These are phyloP conservation scores for Luffa aegyptiaca DNA, from an alignment of 306 rosid genomes.

Conservation along the genomic window DNA sequence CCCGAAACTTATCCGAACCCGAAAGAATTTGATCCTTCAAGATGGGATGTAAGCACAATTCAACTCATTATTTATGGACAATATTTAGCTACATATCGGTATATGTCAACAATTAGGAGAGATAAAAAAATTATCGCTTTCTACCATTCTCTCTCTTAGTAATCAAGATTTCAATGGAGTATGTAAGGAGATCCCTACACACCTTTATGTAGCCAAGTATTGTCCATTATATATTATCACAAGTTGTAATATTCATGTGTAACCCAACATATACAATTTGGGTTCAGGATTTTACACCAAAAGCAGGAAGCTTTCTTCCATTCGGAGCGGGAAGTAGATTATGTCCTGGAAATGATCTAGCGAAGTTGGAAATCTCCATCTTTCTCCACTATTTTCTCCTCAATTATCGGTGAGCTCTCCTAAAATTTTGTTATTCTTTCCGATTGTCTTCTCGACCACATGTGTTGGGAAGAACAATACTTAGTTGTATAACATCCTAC, in stretches of 20 bases:
- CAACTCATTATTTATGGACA: not conserved
- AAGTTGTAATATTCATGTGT: too few species aligned
- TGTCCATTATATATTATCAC: too few species aligned
- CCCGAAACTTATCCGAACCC: slow-evolving; percentile 74
- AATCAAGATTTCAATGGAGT: too few species aligned
- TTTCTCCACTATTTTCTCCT: slow-evolving; percentile 78
- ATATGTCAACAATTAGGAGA: too few species aligned
- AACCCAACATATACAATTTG: too few species aligned
- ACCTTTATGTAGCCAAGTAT: too few species aligned
- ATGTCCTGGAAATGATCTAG: slow-evolving; percentile 68
- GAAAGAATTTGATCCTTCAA: slow-evolving; percentile 56
- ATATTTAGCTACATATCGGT: too few species aligned
- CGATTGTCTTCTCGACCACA: not conserved
- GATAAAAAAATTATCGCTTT: too few species aligned
- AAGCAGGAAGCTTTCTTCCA: slow-evolving; percentile 77
- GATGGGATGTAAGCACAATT: slow-evolving; percentile 68
- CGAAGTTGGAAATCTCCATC: slow-evolving; percentile 62
- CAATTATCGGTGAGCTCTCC: slow-evolving; percentile 38
- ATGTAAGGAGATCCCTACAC: too few species aligned
- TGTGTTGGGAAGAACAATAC: too few species aligned
- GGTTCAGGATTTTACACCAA: slow-evolving; percentile 31
- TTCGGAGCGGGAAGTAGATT: slow-evolving; percentile 74
- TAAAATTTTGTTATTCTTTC: not conserved
- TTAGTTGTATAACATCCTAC: too few species aligned
- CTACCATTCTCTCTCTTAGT: too few species aligned